Evolutionary conservation across 176 grass and related monocot genomes (phyloP), one percentile per base, ranked within the genome.

Genomic region (Zoysia pacifica): DNA sequence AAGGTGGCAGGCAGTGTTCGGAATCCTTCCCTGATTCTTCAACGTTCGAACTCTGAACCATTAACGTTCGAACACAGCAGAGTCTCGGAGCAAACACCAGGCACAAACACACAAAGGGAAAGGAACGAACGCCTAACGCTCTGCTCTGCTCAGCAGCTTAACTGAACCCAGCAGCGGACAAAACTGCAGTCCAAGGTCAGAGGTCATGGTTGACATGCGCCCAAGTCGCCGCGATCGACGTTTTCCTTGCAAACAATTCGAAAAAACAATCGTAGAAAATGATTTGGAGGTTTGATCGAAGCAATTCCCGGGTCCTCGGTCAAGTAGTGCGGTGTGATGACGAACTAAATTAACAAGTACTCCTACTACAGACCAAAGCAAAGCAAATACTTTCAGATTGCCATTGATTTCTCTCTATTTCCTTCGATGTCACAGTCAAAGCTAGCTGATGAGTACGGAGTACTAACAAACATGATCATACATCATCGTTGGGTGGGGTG

Each of bases 151-250:
- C 64, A 67, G 63, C 63, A 15, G 70, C 37, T 5, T 9, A 19
- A 35, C 40, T 28, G 28, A 70, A 56, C 19, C 15, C 58, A 56
- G 61, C 62, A 36, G 49, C 4, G 76, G 67, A 80, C 76, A 80
- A 80, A 84, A 56, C 47, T 63, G 54, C 61, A 36, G 81, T 80
- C 76, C 47, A 44, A 47, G 14, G 65, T 70, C 53, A 74, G 47
- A 74, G 20, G 68, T 87, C 69, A 74, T 69, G 45, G 52, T 46
- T 40, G 80, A 56, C 49, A 7, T 40, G 38, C 50, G 36, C 67
- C 9, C 7, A 79, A 51, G 75, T 83, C 69, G 45, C 38, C 86
- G 75, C 5, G 2, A 35, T 70, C 70, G 40, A 80, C 75, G 38
- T 46, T 46, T 73, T 73, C 49, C 40, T 56, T 64, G 4, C 40